A percentile compares a stretch with the other conserved stretches of the same genome.
Evolutionary conservation across 106 monocot genomes (phyloP).

Genomic region (Allium cepa): DNA sequence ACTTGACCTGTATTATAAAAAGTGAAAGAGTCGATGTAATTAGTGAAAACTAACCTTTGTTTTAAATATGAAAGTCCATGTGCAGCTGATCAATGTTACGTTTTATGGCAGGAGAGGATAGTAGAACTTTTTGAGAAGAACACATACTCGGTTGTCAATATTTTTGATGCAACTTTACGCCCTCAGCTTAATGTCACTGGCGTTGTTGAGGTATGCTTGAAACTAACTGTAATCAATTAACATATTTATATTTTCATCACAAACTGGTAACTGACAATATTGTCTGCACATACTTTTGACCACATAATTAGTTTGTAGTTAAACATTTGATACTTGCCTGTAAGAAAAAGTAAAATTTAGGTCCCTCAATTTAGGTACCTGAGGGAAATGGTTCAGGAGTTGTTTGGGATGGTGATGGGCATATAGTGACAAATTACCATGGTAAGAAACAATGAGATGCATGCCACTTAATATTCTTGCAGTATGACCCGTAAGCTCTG

Average conservation of each 20-base stretch:
- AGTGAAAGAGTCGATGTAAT: no score
- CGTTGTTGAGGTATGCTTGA: conserved; percentile 73
- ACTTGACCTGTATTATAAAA: no score
- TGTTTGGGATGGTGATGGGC: conserved; percentile 76
- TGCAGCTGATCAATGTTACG: not conserved
- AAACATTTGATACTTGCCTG: no score
- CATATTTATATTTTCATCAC: no score
- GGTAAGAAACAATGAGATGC: conserved; percentile 28
- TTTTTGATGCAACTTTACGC: conserved; percentile 90
- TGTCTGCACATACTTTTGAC: no score
- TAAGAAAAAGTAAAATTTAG: no score
- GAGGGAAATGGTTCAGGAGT: conserved; percentile 99
- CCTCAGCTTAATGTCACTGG: conserved; percentile 92
- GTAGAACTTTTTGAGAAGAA: conserved; percentile 84
- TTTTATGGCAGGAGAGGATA: conserved; percentile 47
- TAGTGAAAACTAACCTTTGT: no score
- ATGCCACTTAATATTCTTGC: not conserved
- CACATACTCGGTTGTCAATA: conserved; percentile 94
- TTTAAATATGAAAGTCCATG: not conserved
- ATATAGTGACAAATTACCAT: conserved; percentile 96
- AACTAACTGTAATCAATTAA: not conserved
- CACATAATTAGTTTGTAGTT: no score
- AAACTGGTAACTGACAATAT: no score
- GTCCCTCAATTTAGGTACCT: conserved; percentile 39
- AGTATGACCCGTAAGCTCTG: no score